phyloP scores from a whole-genome alignment of 2,329 filamentous ascomycete species.

The Microsporum audouinii region DNA sequence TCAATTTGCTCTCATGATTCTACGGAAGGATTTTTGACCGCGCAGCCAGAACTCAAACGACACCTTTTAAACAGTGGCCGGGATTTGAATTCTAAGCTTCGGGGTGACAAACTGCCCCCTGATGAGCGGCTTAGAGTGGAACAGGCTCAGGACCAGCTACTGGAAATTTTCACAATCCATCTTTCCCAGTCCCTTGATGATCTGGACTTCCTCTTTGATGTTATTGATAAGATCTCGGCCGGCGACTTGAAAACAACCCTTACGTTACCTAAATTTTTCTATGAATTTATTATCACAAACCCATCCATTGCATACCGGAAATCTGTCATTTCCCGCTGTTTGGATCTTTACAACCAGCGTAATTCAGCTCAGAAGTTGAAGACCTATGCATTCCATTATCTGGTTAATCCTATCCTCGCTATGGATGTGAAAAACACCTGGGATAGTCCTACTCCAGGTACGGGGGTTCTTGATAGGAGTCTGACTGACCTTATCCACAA shows the following conservation, averaged over 20 bases:
- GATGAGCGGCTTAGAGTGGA: slow-evolving; percentile 71
- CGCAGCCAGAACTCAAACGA: slow-evolving; percentile 46
- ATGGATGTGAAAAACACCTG: slow-evolving; percentile 90
- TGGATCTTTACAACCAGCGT: slow-evolving; percentile 75
- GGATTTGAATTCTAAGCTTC: slow-evolving; percentile 64
- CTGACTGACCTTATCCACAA: slow-evolving; percentile 85
- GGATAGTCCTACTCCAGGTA: slow-evolving; percentile 46
- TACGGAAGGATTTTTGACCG: slow-evolving; percentile 55
- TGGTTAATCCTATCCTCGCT: slow-evolving; percentile 91
- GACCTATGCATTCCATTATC: slow-evolving; percentile 78
- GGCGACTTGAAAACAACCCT: slow-evolving; percentile 72
- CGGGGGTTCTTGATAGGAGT: slow-evolving; percentile 68
- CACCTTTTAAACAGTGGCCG: slow-evolving; percentile 55
- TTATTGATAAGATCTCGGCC: slow-evolving; percentile 73
- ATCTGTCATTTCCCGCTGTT: slow-evolving; percentile 66
- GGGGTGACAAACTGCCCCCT: slow-evolving; percentile 56
- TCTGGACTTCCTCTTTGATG: slow-evolving; percentile 68
- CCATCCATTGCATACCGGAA: slow-evolving; percentile 80
- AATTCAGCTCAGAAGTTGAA: slow-evolving; percentile 78
- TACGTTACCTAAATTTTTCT: slow-evolving; percentile 69
- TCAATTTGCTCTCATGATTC: slow-evolving; percentile 59
- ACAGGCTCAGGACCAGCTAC: slow-evolving; percentile 79
- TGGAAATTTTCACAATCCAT: slow-evolving; percentile 72
- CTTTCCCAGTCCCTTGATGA: slow-evolving; percentile 63
- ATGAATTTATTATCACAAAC: slow-evolving; percentile 69